Base-by-base conservation (phyloP, 441 rosid species). In the Syzygium malaccense region DNA sequence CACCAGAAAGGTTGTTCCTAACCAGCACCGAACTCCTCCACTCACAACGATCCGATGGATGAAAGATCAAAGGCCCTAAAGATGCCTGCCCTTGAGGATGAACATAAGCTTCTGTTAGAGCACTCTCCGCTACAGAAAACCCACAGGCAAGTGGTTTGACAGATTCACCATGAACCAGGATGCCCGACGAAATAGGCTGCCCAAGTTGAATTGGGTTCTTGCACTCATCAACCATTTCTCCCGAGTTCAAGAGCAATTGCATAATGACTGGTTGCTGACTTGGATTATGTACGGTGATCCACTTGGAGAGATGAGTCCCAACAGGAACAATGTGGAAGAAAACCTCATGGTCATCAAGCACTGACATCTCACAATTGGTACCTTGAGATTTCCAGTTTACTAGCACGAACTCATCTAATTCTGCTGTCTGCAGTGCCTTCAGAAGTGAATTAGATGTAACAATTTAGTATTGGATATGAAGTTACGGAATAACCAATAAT, bases 171-270 rank as follows among this genome's bases (percentile, higher is more conserved):
- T 88, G 91, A 56, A 86, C 87, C 87, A 88, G 91, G 88, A 78
- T 88, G 75, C 90, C 89, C 23, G 90, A 87, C 33, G 90, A 87
- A 87, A 90, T 86, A 28, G 89, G 92, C 90, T 88, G 91, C 62
- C 92, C 26, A 89, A 86, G 86, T 85, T 90, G 92, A 91, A 90
- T 94, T 14, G 87, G 58, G 33, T 68, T 93, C 90, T 80, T 91
- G 91, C 98, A 95, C 64, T 92, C 91, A 88, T 94, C 93, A 48
- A 96, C 48, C 79, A 95, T 92, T 94, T 94, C 95, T 86, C 93
- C 96, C 0, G 97, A 92, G 91, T 94, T 93, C 83, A 96, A 94
- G 90, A 96, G 92, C 86, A 96, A 95, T 94, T 96, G 98, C 96
- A 96, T 94, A 75, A 94, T 87, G 88, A 95, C 95, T 57, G 98